phyloP scores from a whole-genome alignment of 352 stramenopile genomes.

The Thalassiosira mediterranea region DNA sequence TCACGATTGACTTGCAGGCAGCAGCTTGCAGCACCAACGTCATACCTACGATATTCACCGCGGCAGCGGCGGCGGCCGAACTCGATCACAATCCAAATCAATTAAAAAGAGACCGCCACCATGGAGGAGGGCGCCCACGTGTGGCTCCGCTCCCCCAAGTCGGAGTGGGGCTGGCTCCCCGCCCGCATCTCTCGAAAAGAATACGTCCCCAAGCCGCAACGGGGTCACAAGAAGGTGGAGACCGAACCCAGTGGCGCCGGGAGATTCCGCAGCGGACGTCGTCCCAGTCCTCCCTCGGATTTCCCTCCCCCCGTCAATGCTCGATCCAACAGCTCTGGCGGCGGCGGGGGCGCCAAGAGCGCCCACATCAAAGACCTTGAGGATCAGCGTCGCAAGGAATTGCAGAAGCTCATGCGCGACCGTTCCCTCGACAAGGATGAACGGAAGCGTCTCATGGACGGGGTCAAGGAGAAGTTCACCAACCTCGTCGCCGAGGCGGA shows the following conservation, averaged over 20 bases:
- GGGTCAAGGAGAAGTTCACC: constrained; percentile 21
- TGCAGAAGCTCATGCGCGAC: constrained; percentile 25
- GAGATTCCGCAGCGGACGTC: too few species aligned
- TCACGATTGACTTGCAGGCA: too few species aligned
- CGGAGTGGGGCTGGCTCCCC: constrained; percentile 82
- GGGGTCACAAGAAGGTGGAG: constrained; percentile 7
- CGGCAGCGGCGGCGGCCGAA: too few species aligned
- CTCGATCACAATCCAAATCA: too few species aligned
- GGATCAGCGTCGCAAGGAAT: constrained; percentile 7
- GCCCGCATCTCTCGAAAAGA: constrained; percentile 68
- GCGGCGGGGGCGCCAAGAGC: not conserved
- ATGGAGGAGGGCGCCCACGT: constrained; percentile 83
- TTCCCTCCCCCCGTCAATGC: constrained; percentile 7
- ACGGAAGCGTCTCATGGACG: constrained; percentile 26
- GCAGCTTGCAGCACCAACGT: too few species aligned
- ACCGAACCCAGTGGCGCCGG: not conserved
- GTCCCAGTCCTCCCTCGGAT: too few species aligned
- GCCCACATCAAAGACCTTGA: constrained; percentile 16
- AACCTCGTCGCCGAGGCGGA: constrained; percentile 7
- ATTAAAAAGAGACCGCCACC: too few species aligned
- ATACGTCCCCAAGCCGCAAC: constrained; percentile 12
- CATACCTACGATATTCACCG: too few species aligned
- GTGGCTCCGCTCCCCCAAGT: constrained; percentile 76
- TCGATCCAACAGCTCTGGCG: not conserved
- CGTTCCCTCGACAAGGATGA: constrained; percentile 22